Evolutionary conservation across 176 grass and related monocot species (phyloP), one percentile per base, ranked within the genome.

Genomic region (Phoenix dactylifera): DNA sequence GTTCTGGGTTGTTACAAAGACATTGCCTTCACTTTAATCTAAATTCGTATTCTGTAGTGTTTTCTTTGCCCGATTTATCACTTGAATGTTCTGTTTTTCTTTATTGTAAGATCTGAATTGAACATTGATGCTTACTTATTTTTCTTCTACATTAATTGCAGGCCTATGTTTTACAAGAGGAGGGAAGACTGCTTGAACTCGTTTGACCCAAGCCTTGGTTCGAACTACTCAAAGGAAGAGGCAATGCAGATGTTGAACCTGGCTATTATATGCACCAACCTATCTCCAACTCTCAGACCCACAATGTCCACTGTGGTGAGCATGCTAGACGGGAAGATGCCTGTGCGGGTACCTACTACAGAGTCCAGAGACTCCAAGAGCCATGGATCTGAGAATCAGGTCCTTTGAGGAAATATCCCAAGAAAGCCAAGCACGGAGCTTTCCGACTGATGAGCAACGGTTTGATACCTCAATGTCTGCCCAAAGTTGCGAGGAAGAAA

Each of bases 81-180:
- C 35, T 12, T 44, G 35, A 9, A 44, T 44, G 35, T 10, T 9
- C 35, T 44, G 12, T 1, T 44, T 44, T 44, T 44, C 1, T 30
- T 30, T 44, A 44, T 44, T 44, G 7, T 3, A 44, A 44, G 35
- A 44, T 44, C 2, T 44, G 35, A 12, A 44, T 14, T 9, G 7
- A 44, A 12, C 10, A 44, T 44, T 12, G 35, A 44, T 44, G 3
- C 10, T 44, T 44, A 44, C 12, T 44, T 9, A 9, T 14, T 12
- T 62, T 18, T 18, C 59, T 26, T 44, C 7, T 35, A 1, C 18
- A 62, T 62, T 18, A 32, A 19, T 15, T 62, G 17, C 26, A 64
- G 68, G 68, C 68, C 23, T 71, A 60, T 71, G 68, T 60, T 52
- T 71, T 58, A 23, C 57, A 71, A 15, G 68, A 71, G 44, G 26